A percentile compares a stretch with the other conserved stretches of the same genome.
phyloP scores from a whole-genome alignment of 208 protist genomes.

The Endotrypanum monterogeii region DNA sequence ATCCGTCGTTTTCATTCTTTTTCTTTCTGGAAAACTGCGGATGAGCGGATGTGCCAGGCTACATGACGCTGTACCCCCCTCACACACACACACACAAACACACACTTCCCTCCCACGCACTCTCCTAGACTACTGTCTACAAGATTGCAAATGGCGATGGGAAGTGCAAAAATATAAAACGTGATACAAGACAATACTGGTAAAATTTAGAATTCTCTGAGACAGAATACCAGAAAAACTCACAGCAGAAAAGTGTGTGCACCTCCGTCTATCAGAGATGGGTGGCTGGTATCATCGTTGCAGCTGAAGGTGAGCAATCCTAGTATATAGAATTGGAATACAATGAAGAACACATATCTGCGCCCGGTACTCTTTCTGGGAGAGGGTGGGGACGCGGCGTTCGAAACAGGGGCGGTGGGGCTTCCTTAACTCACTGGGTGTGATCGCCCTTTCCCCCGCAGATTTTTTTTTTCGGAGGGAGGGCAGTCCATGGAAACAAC shows the following conservation, averaged over 20 bases:
- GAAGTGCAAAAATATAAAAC: too few species aligned
- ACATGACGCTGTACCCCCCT: too few species aligned
- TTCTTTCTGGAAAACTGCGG: too few species aligned
- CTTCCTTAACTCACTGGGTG: not conserved
- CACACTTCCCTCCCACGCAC: not conserved
- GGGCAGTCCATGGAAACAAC: too few species aligned
- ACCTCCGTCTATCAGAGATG: too few species aligned
- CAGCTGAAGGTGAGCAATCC: not conserved
- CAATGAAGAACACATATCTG: not conserved
- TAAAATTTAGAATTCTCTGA: too few species aligned
- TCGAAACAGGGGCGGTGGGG: not conserved
- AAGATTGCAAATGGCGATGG: not conserved
- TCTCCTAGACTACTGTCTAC: not conserved
- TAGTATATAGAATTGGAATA: not conserved
- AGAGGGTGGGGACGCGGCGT: too few species aligned
- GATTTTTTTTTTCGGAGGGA: too few species aligned
- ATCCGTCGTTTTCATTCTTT: too few species aligned
- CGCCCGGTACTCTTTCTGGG: not conserved
- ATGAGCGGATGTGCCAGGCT: too few species aligned
- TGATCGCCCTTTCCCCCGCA: not conserved
- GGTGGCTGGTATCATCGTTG: too few species aligned
- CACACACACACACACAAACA: not conserved
- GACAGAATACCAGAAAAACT: not conserved
- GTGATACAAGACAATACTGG: too few species aligned
- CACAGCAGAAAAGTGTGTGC: not conserved